Conservation (phyloP, 208 protist genomes). For the Trypanosoma melophagium region DNA sequence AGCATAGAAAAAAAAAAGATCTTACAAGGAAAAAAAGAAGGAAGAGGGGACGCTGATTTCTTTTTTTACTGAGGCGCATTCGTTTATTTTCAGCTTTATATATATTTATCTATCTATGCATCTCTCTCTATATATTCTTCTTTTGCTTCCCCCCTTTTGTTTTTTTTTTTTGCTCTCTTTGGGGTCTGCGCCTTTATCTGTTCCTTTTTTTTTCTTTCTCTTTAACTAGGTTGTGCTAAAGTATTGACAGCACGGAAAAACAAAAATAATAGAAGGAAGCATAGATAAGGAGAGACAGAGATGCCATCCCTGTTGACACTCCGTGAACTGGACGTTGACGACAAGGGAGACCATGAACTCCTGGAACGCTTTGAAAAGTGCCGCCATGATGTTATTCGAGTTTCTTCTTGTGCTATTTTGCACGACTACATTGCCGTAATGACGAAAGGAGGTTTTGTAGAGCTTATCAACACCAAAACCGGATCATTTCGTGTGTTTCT, state of each 20-base stretch:
- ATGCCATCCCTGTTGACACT: constrained; percentile 43
- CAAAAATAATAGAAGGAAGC: neutral
- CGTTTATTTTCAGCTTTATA: neutral
- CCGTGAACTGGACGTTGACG: constrained; percentile 48
- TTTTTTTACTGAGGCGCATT: too few species aligned
- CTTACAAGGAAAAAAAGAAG: too few species aligned
- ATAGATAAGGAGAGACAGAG: constrained; percentile 1
- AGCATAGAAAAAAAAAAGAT: too few species aligned
- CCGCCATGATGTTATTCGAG: constrained; percentile 57
- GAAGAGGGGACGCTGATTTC: too few species aligned
- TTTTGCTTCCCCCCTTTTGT: constrained; percentile 1
- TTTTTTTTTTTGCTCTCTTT: constrained; percentile 16
- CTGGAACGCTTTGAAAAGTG: constrained; percentile 68
- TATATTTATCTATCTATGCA: constrained; percentile 3
- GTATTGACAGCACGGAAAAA: neutral
- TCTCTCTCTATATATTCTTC: neutral
- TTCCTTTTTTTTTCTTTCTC: constrained; percentile 12
- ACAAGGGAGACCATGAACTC: constrained; percentile 41
- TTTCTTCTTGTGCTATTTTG: constrained; percentile 47
- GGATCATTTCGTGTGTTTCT: constrained; percentile 82
- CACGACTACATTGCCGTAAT: constrained; percentile 65
- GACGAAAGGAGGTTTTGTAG: constrained; percentile 73
- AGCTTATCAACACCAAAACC: constrained; percentile 62
- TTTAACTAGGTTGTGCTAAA: neutral
- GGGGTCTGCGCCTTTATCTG: neutral